Conservation (phyloP, 805 yeast genomes). For the Kazachstania psychrophila region DNA sequence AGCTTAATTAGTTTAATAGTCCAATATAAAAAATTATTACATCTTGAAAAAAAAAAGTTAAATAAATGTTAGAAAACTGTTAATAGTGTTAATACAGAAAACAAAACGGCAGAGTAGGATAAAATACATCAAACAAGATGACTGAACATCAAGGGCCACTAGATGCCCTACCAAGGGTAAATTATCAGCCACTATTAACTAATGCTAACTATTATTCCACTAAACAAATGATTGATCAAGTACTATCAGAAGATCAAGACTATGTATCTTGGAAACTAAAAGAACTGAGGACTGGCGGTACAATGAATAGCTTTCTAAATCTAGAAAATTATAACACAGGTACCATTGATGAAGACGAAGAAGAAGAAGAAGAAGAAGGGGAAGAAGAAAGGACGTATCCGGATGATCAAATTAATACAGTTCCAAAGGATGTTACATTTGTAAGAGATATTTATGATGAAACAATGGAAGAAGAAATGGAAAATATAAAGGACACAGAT, state of each 20-base stretch:
- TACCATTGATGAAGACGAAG: not conserved
- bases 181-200: conserved; percentile 24
- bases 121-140: too few species aligned
- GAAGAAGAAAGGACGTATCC: conserved; percentile 3
- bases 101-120: too few species aligned
- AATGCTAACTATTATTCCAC: conserved; percentile 23
- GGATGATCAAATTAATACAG: conserved; percentile 14
- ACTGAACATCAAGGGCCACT: conserved; percentile 28
- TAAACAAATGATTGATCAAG: conserved; percentile 28
- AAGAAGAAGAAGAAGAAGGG: not conserved
- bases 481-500: conserved; percentile 4
- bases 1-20: too few species aligned
- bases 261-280: conserved; percentile 27
- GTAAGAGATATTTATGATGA: conserved; percentile 22
- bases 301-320: conserved; percentile 18
- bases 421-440: conserved; percentile 21
- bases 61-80: too few species aligned
- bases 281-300: conserved; percentile 27
- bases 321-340: conserved; percentile 1
- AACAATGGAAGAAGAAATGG: conserved; percentile 1
- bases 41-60: too few species aligned
- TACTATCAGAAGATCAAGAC: conserved; percentile 29
- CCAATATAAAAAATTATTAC: too few species aligned
- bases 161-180: conserved; percentile 22
- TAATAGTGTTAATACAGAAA: too few species aligned